These are phyloP conservation scores for Neurospora pannonica DNA, from an alignment of 495 filamentous ascomycete species.

Conservation along the genomic window DNA sequence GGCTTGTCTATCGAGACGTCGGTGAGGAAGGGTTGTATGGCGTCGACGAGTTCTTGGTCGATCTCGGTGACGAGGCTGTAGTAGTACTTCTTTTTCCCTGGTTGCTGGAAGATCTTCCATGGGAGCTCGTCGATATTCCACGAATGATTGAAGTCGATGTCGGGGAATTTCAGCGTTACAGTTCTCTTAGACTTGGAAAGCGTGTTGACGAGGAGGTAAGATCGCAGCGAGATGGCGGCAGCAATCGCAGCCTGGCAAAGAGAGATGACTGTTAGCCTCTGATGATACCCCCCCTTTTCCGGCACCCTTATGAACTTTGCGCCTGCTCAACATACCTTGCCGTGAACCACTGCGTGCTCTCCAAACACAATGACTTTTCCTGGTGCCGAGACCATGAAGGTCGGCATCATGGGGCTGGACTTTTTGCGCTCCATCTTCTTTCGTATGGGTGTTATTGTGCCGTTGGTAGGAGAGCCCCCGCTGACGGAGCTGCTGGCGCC, in stretches of 20 bases:
- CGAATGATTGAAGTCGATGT: slow-evolving; percentile 75
- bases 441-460: slow-evolving; percentile 12
- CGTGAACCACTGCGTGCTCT: slow-evolving; percentile 93
- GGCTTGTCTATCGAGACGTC: slow-evolving; percentile 55
- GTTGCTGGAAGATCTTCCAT: slow-evolving; percentile 68
- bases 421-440: slow-evolving; percentile 37
- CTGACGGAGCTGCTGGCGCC: slow-evolving; percentile 16
- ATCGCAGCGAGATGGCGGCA: slow-evolving; percentile 85
- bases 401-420: slow-evolving; percentile 58
- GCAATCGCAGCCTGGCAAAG: slow-evolving; percentile 68
- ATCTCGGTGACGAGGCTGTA: slow-evolving; percentile 79
- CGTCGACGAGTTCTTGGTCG: slow-evolving; percentile 67
- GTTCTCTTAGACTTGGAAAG: slow-evolving; percentile 78
- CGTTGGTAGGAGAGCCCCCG: slow-evolving; percentile 8
- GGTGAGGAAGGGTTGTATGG: slow-evolving; percentile 66
- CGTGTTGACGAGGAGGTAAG: slow-evolving; percentile 88
- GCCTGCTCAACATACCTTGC: slow-evolving; percentile 49
- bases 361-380: slow-evolving; percentile 97
- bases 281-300: background rate
- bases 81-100: slow-evolving; percentile 84
- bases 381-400: slow-evolving; percentile 96
- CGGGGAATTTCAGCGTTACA: slow-evolving; percentile 77
- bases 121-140: slow-evolving; percentile 89
- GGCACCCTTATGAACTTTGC: background rate
- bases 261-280: background rate